A percentile compares a stretch with the other conserved stretches of the same genome.
Evolutionary conservation across 257 asterid genomes (phyloP).

Genomic region (Primulina eburnea): DNA sequence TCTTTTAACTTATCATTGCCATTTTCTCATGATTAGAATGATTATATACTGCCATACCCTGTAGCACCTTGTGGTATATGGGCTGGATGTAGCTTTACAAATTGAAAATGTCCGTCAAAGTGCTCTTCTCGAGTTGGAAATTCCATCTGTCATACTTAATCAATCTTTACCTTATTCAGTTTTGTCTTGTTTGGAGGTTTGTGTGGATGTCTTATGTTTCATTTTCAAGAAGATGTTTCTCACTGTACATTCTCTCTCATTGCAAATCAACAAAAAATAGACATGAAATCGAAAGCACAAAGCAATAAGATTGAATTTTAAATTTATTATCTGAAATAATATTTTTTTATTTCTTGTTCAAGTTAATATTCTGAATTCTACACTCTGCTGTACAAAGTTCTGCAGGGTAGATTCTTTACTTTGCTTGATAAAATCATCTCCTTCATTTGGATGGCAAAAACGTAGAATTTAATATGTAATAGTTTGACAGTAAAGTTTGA

Average conservation of each 20-base stretch:
- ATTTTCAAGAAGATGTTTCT: not conserved
- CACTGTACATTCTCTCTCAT: constrained; percentile 1
- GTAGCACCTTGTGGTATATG: not conserved
- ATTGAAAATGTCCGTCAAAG: too few relatives aligned
- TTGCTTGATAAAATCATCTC: constrained; percentile 6
- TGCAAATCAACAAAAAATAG: not conserved
- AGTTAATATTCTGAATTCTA: not conserved
- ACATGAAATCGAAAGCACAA: constrained; percentile 1
- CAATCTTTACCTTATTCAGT: not conserved
- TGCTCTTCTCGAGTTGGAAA: not conserved
- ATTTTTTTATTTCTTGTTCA: not conserved
- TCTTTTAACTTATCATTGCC: not conserved
- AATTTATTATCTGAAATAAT: constrained; percentile 1
- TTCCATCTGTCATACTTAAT: not conserved
- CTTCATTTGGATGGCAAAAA: not conserved
- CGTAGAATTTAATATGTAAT: constrained; percentile 4
- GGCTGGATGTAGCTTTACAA: not conserved
- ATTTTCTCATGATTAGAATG: not conserved
- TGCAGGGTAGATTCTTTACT: not conserved
- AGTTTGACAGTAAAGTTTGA: not conserved
- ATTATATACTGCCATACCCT: not conserved
- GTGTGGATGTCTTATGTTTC: constrained; percentile 3
- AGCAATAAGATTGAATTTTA: not conserved
- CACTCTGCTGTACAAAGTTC: not conserved
- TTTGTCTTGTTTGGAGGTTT: constrained; percentile 12